A percentile compares a stretch with the other conserved stretches of the same genome.
Evolutionary conservation across 352 stramenopile genomes (phyloP).

Genomic region (Phytophthora megakarya): DNA sequence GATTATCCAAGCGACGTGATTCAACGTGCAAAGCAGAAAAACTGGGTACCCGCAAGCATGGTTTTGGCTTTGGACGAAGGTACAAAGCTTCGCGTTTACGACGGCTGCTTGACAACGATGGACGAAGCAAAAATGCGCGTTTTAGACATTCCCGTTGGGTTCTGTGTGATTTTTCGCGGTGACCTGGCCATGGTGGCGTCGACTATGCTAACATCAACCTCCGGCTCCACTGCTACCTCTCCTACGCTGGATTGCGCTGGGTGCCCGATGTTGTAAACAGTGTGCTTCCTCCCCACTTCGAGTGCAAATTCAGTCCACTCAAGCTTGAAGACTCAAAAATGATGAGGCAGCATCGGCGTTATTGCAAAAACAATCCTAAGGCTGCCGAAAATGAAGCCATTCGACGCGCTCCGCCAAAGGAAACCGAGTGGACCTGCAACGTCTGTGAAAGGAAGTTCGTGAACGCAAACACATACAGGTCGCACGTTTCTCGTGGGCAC

Average conservation of each 20-base stretch:
- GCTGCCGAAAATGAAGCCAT: not conserved
- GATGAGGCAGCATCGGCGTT: not conserved
- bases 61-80: not conserved
- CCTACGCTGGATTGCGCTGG: not conserved
- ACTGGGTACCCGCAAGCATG: not conserved
- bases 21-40: not conserved
- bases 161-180: constrained; percentile 10
- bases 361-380: not conserved
- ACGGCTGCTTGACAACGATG: not conserved
- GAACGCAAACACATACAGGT: not conserved
- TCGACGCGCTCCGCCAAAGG: too few species aligned
- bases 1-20: not conserved
- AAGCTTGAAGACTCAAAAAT: not conserved
- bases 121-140: not conserved
- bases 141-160: not conserved
- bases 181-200: constrained; percentile 7
- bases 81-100: not conserved
- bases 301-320: not conserved
- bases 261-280: not conserved
- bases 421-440: not conserved
- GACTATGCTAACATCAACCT: not conserved
- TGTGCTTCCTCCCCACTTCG: not conserved
- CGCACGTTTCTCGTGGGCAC: not conserved
- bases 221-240: constrained; percentile 9
- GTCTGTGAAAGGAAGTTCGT: not conserved